Evolutionary conservation across 2,329 filamentous ascomycete species (phyloP).

Genomic region (Sporothrix variecibatus): DNA sequence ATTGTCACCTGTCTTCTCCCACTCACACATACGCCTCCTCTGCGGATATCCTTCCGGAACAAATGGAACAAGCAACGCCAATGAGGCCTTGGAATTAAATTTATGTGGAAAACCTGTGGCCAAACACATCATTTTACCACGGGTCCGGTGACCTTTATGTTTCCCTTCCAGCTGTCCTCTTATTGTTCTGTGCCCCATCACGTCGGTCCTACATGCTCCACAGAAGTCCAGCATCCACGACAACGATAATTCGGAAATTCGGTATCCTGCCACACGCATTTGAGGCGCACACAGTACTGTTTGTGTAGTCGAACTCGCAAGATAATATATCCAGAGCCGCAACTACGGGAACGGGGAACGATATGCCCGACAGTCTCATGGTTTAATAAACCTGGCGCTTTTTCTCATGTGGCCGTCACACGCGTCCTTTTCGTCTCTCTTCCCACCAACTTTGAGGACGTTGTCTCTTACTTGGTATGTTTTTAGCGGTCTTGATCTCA

Average conservation of each 20-base stretch:
- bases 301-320: neutral
- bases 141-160: neutral
- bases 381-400: neutral
- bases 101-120: neutral
- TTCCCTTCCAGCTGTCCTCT: neutral
- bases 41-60: neutral
- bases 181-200: neutral
- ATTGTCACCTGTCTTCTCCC: neutral
- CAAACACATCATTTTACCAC: neutral
- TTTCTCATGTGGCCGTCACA: constrained; percentile 1
- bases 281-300: neutral
- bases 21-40: neutral
- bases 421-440: neutral
- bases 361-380: neutral
- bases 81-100: neutral
- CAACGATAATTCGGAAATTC: constrained; percentile 11
- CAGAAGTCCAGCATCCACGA: too few species aligned
- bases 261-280: constrained; percentile 1
- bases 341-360: neutral
- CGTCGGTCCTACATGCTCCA: neutral
- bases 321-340: constrained; percentile 16
- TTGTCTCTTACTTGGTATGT: neutral
- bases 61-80: neutral
- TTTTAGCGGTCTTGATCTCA: neutral
- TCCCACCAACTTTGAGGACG: neutral